A percentile compares a stretch with the other conserved stretches of the same genome.
These are phyloP conservation scores for Boletus sp. DNA, from an alignment of 768 basidiomycete genomes.

Conservation along the genomic window DNA sequence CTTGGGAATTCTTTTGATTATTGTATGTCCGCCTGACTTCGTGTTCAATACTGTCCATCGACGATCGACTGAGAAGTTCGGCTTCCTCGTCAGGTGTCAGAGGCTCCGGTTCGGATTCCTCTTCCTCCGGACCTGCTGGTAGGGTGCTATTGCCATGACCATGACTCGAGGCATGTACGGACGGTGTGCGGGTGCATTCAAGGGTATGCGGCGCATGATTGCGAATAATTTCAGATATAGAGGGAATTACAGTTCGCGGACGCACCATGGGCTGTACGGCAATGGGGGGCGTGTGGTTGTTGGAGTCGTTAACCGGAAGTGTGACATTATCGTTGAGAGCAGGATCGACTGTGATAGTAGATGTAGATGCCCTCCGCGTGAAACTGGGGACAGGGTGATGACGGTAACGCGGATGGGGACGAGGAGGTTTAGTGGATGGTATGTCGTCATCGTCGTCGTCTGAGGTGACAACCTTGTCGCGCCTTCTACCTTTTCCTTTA, in stretches of 20 bases:
- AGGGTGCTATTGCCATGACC: constrained; percentile 46
- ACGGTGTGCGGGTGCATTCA: constrained; percentile 46
- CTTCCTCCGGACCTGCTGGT: constrained; percentile 45
- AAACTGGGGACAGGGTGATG: constrained; percentile 18
- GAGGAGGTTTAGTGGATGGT: constrained; percentile 14
- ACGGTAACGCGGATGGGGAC: constrained; percentile 20
- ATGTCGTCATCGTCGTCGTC: constrained; percentile 38
- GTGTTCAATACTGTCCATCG: constrained; percentile 83
- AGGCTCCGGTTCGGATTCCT: constrained; percentile 49
- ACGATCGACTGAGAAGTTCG: constrained; percentile 73
- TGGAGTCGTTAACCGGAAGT: constrained; percentile 7
- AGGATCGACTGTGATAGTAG: constrained; percentile 30
- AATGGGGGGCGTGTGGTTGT: constrained; percentile 7
- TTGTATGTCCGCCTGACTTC: constrained; percentile 72
- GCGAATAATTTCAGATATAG: constrained; percentile 86
- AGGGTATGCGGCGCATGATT: constrained; percentile 63
- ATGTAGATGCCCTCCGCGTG: constrained; percentile 26
- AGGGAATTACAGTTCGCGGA: constrained; percentile 59
- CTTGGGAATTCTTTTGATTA: constrained; percentile 42
- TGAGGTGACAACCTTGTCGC: constrained; percentile 37
- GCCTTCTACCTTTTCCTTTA: constrained; percentile 33
- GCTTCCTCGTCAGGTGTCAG: constrained; percentile 53
- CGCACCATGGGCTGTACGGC: constrained; percentile 25
- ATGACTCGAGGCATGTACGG: constrained; percentile 46
- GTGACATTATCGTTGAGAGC: constrained; percentile 16